phyloP scores from a whole-genome alignment of 768 basidiomycete species.

The Lenzites betulinus region DNA sequence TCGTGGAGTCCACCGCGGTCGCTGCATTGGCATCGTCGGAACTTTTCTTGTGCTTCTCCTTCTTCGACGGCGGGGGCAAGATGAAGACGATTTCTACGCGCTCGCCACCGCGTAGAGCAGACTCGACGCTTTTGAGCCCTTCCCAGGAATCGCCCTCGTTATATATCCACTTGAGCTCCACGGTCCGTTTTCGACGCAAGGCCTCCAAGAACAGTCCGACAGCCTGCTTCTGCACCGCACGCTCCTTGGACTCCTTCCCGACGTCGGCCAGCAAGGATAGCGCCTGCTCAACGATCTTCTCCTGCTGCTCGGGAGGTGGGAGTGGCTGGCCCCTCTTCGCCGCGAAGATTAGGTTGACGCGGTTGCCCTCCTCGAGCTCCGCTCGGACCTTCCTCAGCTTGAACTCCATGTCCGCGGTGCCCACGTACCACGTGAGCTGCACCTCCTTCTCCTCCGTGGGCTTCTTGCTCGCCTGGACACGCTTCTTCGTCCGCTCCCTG shows the following conservation, averaged over 20 bases:
- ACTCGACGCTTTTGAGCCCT: background rate
- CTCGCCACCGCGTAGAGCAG: conserved; percentile 5
- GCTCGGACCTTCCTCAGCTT: conserved; percentile 61
- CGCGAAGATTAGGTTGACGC: conserved; percentile 57
- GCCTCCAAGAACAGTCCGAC: conserved; percentile 9
- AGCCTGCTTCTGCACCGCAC: conserved; percentile 38
- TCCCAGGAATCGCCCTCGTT: conserved; percentile 8
- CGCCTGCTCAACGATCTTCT: conserved; percentile 46
- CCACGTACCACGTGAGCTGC: conserved; percentile 70
- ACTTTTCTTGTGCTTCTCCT: background rate
- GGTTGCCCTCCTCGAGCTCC: conserved; percentile 60
- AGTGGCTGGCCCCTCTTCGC: conserved; percentile 48
- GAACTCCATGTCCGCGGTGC: conserved; percentile 58
- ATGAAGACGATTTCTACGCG: conserved; percentile 16
- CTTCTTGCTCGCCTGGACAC: conserved; percentile 27
- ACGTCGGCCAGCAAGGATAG: conserved; percentile 47
- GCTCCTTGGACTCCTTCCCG: conserved; percentile 54
- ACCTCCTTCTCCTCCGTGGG: conserved; percentile 58
- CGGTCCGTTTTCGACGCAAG: background rate
- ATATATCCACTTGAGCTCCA: conserved; percentile 17
- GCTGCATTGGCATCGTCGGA: background rate
- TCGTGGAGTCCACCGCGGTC: background rate
- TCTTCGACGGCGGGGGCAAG: conserved; percentile 13
- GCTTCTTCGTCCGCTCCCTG: conserved; percentile 40
- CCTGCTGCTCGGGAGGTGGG: conserved; percentile 43